Base-by-base conservation (phyloP, 306 rosid genomes). In the Sicyos edulis region DNA sequence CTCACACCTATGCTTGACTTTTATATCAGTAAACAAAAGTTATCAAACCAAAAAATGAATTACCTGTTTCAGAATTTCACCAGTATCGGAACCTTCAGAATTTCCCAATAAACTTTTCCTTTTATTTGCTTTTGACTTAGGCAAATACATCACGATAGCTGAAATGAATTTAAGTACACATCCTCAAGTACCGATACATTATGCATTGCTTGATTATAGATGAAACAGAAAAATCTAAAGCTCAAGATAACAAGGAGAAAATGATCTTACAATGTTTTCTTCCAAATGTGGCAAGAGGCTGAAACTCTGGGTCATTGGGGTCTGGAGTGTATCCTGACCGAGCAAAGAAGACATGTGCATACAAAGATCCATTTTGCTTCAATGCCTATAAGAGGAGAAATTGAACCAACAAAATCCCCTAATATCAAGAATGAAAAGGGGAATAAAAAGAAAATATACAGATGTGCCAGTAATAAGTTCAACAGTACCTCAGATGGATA, bases 281-380 rank as follows among this genome's bases (percentile, higher is more conserved):
- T 60, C 93, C 92, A 74, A 91, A 93, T 34, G 88, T 86, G 60
- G 91, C 82, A 11, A 85, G 86, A 71, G 92, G 92, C 79, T 79
- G 87, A 79, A 84, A 93, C 78, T 91, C 99, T 0, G 96, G 99
- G 78, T 93, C 96, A 78, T 29, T 86, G 51, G 99, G 99, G 78
- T 93, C 99, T 1, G 92, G 85, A 3, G 96, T 83, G 77, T 71
- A 91, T 54, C 99, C 99, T 40, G 99, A 87, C 71, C 82, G 95
- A 19, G 96, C 89, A 80, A 91, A 88, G 92, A 83, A 93, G 70
- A 87, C 97, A 75, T 93, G 97, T 54, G 88, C 96, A 73, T 83
- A 88, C n/a, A 90, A 49, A 76, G 88, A 86, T 61, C 92, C 99
- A 75, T 93, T 93, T 75, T 87, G 82, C 84, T 87, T 87, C 82